Evolutionary conservation across 495 filamentous ascomycete species (phyloP), one percentile per base, ranked within the genome.

Genomic region (Clavariopsis aquatica): DNA sequence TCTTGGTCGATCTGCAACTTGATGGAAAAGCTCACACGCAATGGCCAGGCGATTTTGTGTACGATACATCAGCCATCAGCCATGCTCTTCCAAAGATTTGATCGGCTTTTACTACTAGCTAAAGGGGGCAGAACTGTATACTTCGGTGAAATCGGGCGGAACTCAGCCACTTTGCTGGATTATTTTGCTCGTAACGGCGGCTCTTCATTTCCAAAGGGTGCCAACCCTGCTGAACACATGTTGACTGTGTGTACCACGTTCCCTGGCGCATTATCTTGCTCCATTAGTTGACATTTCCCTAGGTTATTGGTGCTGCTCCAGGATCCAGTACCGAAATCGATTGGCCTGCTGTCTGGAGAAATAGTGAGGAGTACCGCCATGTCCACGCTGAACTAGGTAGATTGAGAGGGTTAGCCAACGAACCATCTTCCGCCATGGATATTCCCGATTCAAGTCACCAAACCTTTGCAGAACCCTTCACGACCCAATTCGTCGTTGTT

Each of bases 181-280:
- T 96, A 96, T 76, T 96, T 96, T 66, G 88, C 92, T 74, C 78
- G 79, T 49, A 87, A 92, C 69, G 88, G 91, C 46, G 89, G 87
- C 2, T 77, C 81, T 20, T 78, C 83, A 43, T 96, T 90, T 73
- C 87, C 86, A 0, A 57, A 71, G 0, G 85, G 88, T 17, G 87
- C 88, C 8, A 96, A 89, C 77, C 92, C 92, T 38, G 93, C 93
- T 20, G 93, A 97, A 75, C 94, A 88, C 87, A 96, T 97, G 90
- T 96, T 43, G 91, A 96, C 68, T 22, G 19, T 36, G 6, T 36
- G 31, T 36, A n/a, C n/a, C n/a, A n/a, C n/a, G n/a, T n/a, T n/a
- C n/a, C n/a, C n/a, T n/a, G n/a, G n/a, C n/a, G n/a, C n/a, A n/a
- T n/a, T n/a, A n/a, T n/a, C n/a, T n/a, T n/a, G n/a, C n/a, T n/a